Percentiles rank a stretch among this genome's conserved stretches.
phyloP scores from a whole-genome alignment of 345 rosid species.

The Draba incana region DNA sequence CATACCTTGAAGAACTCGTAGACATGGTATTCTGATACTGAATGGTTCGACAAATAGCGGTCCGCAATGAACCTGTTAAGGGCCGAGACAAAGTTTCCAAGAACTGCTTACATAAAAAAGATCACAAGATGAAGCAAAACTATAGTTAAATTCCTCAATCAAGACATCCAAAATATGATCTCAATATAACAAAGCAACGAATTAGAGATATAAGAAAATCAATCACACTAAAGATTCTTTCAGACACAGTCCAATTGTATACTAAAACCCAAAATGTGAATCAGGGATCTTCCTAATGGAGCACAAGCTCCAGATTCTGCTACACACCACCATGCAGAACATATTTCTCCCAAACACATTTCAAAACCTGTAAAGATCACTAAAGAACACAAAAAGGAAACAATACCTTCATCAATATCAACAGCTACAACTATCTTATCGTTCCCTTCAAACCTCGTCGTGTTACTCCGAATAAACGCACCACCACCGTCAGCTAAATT shows the following conservation, averaged over 20 bases:
- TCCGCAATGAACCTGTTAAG: conserved; percentile 91
- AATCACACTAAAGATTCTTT: not conserved
- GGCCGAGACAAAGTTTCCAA: conserved; percentile 95
- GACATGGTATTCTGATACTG: conserved; percentile 89
- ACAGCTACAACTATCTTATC: conserved; percentile 86
- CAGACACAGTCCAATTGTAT: not conserved
- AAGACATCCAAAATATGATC: conserved; percentile 14
- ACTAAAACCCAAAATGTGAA: conserved; percentile 4
- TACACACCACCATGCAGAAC: conserved; percentile 14
- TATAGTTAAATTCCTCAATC: not conserved
- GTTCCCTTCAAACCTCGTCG: conserved; percentile 47
- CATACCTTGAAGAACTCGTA: conserved; percentile 96
- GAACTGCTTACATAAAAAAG: conserved; percentile 54
- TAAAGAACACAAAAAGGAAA: not conserved
- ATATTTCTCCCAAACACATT: not conserved
- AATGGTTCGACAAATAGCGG: conserved; percentile 68
- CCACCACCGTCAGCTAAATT: conserved; percentile 51
- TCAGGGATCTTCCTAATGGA: conserved; percentile 14
- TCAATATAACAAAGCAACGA: not conserved
- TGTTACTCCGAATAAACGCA: conserved; percentile 47
- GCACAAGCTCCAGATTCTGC: conserved; percentile 12
- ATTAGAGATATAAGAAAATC: not conserved
- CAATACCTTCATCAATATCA: conserved; percentile 90
- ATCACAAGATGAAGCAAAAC: conserved; percentile 16
- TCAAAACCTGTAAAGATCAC: not conserved